A percentile compares a stretch with the other conserved stretches of the same genome.
Conservation (phyloP, 768 basidiomycete species). For the Clathrus columnatus region DNA sequence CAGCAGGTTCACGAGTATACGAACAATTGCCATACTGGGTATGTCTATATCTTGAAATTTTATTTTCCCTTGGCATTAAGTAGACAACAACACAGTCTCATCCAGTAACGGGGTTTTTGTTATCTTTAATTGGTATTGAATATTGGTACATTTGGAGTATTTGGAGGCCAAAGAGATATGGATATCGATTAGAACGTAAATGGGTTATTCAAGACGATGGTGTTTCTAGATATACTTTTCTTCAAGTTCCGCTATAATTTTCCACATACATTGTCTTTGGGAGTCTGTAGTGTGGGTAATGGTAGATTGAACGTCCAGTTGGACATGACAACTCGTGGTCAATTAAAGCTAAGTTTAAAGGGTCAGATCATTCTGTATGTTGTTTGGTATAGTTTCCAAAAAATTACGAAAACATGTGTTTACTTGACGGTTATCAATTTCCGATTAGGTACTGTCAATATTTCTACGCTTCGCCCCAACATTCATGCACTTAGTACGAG, state of each 20-base stretch:
- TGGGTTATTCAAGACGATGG: conserved; percentile 45
- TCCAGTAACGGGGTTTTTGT: conserved; percentile 33
- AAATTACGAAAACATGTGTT: too few species aligned
- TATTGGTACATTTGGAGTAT: conserved; percentile 51
- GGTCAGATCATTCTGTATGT: too few species aligned
- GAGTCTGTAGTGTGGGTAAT: too few species aligned
- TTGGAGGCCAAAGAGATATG: conserved; percentile 38
- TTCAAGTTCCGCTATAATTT: not conserved
- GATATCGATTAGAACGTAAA: conserved; percentile 38
- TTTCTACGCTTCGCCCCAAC: too few species aligned
- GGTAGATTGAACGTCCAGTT: too few species aligned
- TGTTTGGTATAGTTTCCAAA: too few species aligned
- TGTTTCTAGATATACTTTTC: conserved; percentile 28
- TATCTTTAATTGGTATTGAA: conserved; percentile 39
- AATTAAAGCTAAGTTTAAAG: too few species aligned
- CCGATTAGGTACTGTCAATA: too few species aligned
- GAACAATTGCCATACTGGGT: conserved; percentile 15
- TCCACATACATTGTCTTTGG: too few species aligned
- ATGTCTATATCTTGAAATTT: not conserved
- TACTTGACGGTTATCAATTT: too few species aligned
- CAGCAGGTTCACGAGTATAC: conserved; percentile 7
- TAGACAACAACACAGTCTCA: conserved; percentile 31
- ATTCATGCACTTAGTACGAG: too few species aligned
- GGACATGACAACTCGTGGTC: too few species aligned
- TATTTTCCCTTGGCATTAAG: not conserved